phyloP scores from a whole-genome alignment of 495 filamentous ascomycete genomes.

The Podospora pseudoanserina region DNA sequence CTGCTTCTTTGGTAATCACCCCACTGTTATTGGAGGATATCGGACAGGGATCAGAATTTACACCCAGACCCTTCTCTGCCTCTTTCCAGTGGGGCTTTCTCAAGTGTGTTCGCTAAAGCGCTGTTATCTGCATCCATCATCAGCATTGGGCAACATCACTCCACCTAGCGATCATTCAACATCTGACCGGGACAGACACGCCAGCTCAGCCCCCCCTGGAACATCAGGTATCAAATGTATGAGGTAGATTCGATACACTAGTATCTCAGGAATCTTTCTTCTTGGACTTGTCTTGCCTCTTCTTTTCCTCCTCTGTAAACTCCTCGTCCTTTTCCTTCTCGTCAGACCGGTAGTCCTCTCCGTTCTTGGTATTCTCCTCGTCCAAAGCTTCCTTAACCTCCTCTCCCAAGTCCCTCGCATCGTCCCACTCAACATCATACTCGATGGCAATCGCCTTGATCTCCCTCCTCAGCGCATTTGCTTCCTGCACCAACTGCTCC shows the following conservation, averaged over 20 bases:
- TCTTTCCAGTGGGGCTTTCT: background rate
- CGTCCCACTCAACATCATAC: slow-evolving; percentile 95
- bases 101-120: slow-evolving; percentile 9
- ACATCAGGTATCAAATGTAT: background rate
- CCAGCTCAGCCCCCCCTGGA: background rate
- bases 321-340: slow-evolving; percentile 47
- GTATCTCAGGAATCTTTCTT: background rate
- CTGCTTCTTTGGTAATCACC: slow-evolving; percentile 3
- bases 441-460: slow-evolving; percentile 78
- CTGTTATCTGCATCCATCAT: background rate
- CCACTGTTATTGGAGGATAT: slow-evolving; percentile 14
- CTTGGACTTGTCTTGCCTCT: slow-evolving; percentile 30
- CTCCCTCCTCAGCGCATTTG: slow-evolving; percentile 72
- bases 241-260: too few relatives aligned
- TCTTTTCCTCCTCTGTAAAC: slow-evolving; percentile 45
- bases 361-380: slow-evolving; percentile 51
- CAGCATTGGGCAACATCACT: background rate
- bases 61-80: too few relatives aligned
- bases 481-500: slow-evolving; percentile 77
- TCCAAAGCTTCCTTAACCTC: slow-evolving; percentile 67
- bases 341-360: slow-evolving; percentile 23
- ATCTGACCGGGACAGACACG: background rate
- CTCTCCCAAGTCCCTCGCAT: slow-evolving; percentile 69
- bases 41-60: background rate
- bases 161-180: background rate